Evolutionary conservation across 2,329 filamentous ascomycete genomes (phyloP), one percentile per base, ranked within the genome.

Genomic region (Talaromyces sp.): DNA sequence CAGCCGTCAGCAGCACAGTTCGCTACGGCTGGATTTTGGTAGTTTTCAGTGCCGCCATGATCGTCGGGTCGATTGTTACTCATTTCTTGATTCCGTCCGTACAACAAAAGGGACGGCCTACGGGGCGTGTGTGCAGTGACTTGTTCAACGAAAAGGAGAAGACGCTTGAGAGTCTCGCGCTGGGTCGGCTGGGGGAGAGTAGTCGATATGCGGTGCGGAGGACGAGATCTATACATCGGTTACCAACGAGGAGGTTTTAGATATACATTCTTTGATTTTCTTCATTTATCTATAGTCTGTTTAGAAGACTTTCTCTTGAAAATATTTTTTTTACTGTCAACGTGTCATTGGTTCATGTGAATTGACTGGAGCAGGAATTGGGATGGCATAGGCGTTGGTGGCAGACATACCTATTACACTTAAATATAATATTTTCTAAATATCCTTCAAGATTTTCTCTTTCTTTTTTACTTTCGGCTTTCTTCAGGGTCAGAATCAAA

Each of bases 41-140:
- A 33, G 73, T 80, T 31, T 81, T 81, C 68, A 77, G 75, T 60
- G 76, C 70, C 1, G 77, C 75, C 43, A 81, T 81, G 79, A 67
- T 81, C 3, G 52, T 79, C 3, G 79, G 79, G 1, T 78, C 78
- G 0, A 72, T 63, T 2, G 71, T 80, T 2, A 79, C 79, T 10
- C 76, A 78, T 63, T 77, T 78, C 66, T 76, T 75, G 70, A 77
- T 80, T 43, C 79, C 79, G 2, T 71, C 78, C 2, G 71, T 78
- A 9, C 76, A 78, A 65, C 71, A 72, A 47, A 67, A 35, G 45
- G 69, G 72, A 52, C 70, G 72, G 4, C 50, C 50, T 19, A 43
- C 11, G 54, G 61, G 27, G 27, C 54, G 19, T 57, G 61, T 14
- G 48, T 45, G 50, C 13, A 65, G 59, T 45, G 62, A 62, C 35